Evolutionary conservation across 208 protist species (phyloP).

Genomic region (Leptomonas pyrrhocoris): DNA sequence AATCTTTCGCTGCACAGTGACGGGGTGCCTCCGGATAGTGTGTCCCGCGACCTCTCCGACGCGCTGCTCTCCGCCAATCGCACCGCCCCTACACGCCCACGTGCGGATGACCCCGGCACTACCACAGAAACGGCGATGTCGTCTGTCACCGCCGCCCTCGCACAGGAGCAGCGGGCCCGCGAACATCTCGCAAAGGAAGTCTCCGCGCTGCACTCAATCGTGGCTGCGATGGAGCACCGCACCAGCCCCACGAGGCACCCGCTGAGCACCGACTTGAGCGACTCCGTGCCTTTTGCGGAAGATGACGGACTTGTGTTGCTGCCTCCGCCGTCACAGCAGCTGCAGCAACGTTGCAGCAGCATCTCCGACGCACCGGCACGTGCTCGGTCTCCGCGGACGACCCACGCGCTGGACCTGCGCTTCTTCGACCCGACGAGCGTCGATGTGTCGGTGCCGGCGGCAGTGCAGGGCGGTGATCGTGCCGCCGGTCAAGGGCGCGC

Average conservation of each 20-base stretch:
- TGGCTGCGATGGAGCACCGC: slow-evolving; percentile 14
- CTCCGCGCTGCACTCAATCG: slow-evolving; percentile 8
- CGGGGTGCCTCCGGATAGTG: slow-evolving; percentile 4
- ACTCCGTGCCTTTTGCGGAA: not conserved
- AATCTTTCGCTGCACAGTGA: slow-evolving; percentile 21
- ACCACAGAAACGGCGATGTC: not conserved
- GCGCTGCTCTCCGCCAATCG: slow-evolving; percentile 27
- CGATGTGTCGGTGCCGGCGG: not conserved
- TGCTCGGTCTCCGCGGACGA: slow-evolving; percentile 29
- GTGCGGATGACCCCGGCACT: not conserved
- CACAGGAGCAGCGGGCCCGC: slow-evolving; percentile 1
- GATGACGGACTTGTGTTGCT: not conserved
- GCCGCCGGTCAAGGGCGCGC: not conserved
- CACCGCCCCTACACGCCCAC: not conserved
- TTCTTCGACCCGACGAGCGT: slow-evolving; percentile 36
- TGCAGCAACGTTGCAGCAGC: not conserved
- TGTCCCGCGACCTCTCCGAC: slow-evolving; percentile 24
- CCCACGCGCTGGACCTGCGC: slow-evolving; percentile 30
- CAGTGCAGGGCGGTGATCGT: not conserved
- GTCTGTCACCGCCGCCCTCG: not conserved
- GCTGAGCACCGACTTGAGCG: not conserved
- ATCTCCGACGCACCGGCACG: slow-evolving; percentile 11
- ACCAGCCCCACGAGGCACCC: not conserved
- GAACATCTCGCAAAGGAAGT: slow-evolving; percentile 20
- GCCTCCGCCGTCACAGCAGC: not conserved